phyloP scores from a whole-genome alignment of 306 rosid species.

The Mucuna pruriens region DNA sequence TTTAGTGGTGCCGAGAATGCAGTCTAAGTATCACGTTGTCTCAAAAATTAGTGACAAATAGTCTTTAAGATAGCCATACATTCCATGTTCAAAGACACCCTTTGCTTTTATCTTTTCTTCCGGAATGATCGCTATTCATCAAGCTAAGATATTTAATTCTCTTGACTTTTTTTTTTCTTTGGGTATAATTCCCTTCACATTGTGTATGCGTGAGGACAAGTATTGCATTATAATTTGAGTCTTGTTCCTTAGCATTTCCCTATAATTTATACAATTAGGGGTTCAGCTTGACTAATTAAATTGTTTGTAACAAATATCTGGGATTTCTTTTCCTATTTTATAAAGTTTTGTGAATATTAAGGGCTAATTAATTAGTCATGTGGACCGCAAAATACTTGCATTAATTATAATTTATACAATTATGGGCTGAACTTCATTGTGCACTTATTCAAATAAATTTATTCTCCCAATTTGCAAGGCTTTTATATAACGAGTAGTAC shows the following conservation, averaged over 20 bases:
- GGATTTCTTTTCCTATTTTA: not conserved
- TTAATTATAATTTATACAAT: not conserved
- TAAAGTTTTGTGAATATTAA: not conserved
- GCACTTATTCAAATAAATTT: not conserved
- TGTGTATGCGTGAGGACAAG: not conserved
- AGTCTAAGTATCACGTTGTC: slow-evolving; percentile 42
- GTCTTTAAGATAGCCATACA: slow-evolving; percentile 51
- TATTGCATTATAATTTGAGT: not conserved
- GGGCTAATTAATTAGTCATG: not conserved
- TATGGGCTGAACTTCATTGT: not conserved
- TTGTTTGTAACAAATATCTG: not conserved
- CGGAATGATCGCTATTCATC: slow-evolving; percentile 26
- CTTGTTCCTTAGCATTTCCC: not conserved
- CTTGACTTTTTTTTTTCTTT: not conserved
- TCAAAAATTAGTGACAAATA: slow-evolving; percentile 49
- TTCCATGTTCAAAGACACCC: slow-evolving; percentile 47
- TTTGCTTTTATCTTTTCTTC: slow-evolving; percentile 44
- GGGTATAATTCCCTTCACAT: not conserved
- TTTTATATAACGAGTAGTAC: not conserved
- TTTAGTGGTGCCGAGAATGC: slow-evolving; percentile 38
- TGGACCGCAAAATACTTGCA: not conserved
- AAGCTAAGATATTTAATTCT: not conserved
- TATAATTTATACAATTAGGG: not conserved
- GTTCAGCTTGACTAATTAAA: not conserved
- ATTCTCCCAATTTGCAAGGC: not conserved